Percentiles rank a stretch among this genome's conserved stretches.
These are phyloP conservation scores for Globisporangium barbulae DNA, from an alignment of 352 stramenopile species.

Conservation along the genomic window DNA sequence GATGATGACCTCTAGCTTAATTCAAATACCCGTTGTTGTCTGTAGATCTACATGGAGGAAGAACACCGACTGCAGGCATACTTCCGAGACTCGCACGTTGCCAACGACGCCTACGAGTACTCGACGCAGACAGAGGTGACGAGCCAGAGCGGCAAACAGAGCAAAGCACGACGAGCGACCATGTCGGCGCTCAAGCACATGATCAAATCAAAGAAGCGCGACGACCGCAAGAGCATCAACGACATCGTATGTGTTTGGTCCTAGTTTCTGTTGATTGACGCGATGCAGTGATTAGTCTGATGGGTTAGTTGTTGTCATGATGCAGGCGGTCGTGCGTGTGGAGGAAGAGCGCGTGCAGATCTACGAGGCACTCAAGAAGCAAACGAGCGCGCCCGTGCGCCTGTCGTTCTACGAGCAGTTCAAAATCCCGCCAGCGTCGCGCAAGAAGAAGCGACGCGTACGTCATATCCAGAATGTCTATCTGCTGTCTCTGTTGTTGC, in stretches of 20 bases:
- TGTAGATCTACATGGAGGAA: slow-evolving; percentile 65
- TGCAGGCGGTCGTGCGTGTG: slow-evolving; percentile 48
- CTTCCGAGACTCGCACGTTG: slow-evolving; percentile 29
- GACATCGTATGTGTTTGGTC: slow-evolving; percentile 28
- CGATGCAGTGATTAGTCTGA: not conserved
- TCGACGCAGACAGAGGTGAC: slow-evolving; percentile 23
- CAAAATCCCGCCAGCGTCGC: slow-evolving; percentile 42
- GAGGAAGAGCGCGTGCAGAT: slow-evolving; percentile 50
- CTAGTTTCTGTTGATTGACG: not conserved
- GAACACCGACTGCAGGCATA: slow-evolving; percentile 43
- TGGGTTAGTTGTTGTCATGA: not conserved
- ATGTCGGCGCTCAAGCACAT: slow-evolving; percentile 26
- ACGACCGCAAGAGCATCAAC: slow-evolving; percentile 22
- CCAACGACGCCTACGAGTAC: slow-evolving; percentile 41
- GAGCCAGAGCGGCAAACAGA: slow-evolving; percentile 19
- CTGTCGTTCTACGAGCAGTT: slow-evolving; percentile 66
- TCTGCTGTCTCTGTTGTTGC: slow-evolving; percentile 31
- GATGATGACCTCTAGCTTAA: not conserved
- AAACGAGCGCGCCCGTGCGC: slow-evolving; percentile 35
- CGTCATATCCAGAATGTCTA: slow-evolving; percentile 1
- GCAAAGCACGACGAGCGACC: slow-evolving; percentile 15
- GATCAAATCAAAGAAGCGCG: slow-evolving; percentile 23
- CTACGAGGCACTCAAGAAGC: slow-evolving; percentile 54
- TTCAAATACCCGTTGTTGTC: not conserved
- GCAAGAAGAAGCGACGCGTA: slow-evolving; percentile 73